These are phyloP conservation scores for Magnaporthales sp. DNA, from an alignment of 2,329 filamentous ascomycete genomes.

Conservation along the genomic window DNA sequence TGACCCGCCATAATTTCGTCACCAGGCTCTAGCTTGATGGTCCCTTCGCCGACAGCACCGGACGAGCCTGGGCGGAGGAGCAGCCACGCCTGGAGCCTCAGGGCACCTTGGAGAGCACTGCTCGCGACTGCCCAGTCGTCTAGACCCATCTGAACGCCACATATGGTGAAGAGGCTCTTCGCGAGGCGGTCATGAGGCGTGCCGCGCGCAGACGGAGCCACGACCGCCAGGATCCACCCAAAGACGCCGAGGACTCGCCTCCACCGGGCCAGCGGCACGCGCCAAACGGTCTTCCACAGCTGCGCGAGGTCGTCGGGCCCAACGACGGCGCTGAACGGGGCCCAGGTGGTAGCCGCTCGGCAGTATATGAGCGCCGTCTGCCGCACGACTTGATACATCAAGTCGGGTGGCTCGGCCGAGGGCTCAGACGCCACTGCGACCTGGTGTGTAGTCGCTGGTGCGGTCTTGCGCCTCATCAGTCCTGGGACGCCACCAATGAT, in stretches of 20 bases:
- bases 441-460: not conserved
- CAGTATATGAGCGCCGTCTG: constrained; percentile 38
- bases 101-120: constrained; percentile 24
- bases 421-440: constrained; percentile 4
- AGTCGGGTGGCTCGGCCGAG: constrained; percentile 21
- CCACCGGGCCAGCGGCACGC: constrained; percentile 35
- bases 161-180: constrained; percentile 34
- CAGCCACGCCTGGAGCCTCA: constrained; percentile 35
- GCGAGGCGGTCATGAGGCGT: constrained; percentile 32
- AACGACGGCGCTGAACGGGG: constrained; percentile 32
- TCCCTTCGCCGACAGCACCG: not conserved
- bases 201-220: constrained; percentile 16
- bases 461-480: not conserved
- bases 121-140: constrained; percentile 39
- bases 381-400: constrained; percentile 37
- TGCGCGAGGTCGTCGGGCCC: constrained; percentile 26
- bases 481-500: not conserved
- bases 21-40: not conserved
- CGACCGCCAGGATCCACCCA: constrained; percentile 35
- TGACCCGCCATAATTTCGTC: not conserved
- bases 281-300: constrained; percentile 40
- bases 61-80: constrained; percentile 5
- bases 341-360: constrained; percentile 31
- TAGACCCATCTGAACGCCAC: constrained; percentile 34
- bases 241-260: constrained; percentile 38